These are phyloP conservation scores for Funneliformis caledonium DNA, from an alignment of 371 early-diverging fungal genomes.

Conservation along the genomic window DNA sequence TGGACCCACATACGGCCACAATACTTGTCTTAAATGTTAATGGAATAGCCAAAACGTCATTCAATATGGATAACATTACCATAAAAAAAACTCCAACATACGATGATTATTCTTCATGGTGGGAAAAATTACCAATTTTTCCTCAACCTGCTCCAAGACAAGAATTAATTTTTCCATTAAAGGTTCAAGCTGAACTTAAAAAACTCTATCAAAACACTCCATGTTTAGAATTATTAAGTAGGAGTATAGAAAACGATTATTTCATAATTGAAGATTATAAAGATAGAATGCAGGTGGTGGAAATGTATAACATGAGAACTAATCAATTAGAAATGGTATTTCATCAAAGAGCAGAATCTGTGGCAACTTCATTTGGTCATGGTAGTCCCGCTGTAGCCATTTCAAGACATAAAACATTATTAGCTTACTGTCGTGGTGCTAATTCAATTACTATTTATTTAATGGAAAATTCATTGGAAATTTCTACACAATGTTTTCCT, in stretches of 20 bases:
- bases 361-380: not conserved
- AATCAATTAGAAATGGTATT: constrained; percentile 7
- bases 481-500: not conserved
- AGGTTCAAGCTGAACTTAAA: constrained; percentile 13
- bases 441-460: constrained; percentile 14
- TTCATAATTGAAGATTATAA: constrained; percentile 22
- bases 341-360: constrained; percentile 3
- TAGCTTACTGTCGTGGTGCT: constrained; percentile 15
- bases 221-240: constrained; percentile 4
- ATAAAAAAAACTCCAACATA: not conserved
- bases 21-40: not conserved
- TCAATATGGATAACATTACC: not conserved
- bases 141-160: not conserved
- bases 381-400: constrained; percentile 9
- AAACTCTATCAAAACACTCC: constrained; percentile 22
- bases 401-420: constrained; percentile 6
- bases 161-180: not conserved
- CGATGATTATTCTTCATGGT: not conserved
- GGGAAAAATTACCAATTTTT: not conserved
- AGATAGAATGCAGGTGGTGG: not conserved
- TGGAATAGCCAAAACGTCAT: not conserved
- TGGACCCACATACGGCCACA: not conserved
- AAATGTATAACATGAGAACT: constrained; percentile 22
- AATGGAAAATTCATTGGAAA: constrained; percentile 25
- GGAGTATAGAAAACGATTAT: constrained; percentile 18